A percentile compares a stretch with the other conserved stretches of the same genome.
phyloP scores from a whole-genome alignment of 176 grass and related monocot species.

The Zea luxurians region DNA sequence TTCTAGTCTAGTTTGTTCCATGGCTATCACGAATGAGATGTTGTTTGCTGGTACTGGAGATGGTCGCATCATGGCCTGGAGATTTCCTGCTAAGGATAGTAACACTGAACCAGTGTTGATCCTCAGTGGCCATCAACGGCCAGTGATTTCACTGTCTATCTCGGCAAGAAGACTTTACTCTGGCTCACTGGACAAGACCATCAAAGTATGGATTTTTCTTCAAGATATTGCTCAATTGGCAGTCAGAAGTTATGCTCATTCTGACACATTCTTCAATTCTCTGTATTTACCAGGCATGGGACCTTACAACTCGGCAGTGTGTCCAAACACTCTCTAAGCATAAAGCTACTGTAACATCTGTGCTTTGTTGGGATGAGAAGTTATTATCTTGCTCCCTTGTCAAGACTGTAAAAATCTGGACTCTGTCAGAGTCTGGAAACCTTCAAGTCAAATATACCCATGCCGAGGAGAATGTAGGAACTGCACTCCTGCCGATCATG shows the following conservation, averaged over 20 bases:
- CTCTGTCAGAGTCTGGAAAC: conserved; percentile 39
- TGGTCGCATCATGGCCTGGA: conserved; percentile 44
- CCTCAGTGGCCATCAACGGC: conserved; percentile 34
- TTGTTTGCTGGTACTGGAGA: conserved; percentile 48
- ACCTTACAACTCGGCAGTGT: conserved; percentile 50
- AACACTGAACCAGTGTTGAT: conserved; percentile 17
- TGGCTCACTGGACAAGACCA: conserved; percentile 50
- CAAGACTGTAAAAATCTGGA: conserved; percentile 56
- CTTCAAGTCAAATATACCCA: conserved; percentile 54
- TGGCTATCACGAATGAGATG: conserved; percentile 40
- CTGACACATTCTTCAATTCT: conserved; percentile 2
- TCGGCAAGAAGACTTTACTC: conserved; percentile 42
- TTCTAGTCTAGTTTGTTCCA: conserved; percentile 53
- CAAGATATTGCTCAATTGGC: not conserved
- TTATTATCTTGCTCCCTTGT: conserved; percentile 66
- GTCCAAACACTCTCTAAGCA: conserved; percentile 57
- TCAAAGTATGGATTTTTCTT: conserved; percentile 24
- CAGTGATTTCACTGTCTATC: conserved; percentile 41
- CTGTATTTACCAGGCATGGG: conserved; percentile 52
- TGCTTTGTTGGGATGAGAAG: conserved; percentile 63
- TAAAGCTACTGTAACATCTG: conserved; percentile 58
- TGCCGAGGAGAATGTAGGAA: conserved; percentile 54
- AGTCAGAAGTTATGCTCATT: conserved; percentile 1
- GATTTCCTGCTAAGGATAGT: conserved; percentile 34
- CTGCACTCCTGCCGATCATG: not conserved